A percentile compares a stretch with the other conserved stretches of the same genome.
These are phyloP conservation scores for Leersia perrieri DNA, from an alignment of 176 grass and related monocot genomes.

Conservation along the genomic window DNA sequence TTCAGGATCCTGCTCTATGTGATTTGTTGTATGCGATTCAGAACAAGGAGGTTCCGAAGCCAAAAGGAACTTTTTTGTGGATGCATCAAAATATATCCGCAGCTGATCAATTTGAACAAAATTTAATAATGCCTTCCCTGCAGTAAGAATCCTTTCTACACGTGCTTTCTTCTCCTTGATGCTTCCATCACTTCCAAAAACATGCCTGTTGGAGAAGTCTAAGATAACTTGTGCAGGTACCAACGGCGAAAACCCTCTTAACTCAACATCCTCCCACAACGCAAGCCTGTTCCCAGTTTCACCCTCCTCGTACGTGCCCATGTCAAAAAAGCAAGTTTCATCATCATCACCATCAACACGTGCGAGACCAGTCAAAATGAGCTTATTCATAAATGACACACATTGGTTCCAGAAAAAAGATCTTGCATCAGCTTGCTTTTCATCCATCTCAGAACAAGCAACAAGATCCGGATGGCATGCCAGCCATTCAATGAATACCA, in stretches of 20 bases:
- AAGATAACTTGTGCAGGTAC: constrained; percentile 75
- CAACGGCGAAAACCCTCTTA: constrained; percentile 77
- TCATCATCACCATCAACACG: constrained; percentile 54
- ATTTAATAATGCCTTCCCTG: constrained; percentile 51
- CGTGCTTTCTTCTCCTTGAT: constrained; percentile 58
- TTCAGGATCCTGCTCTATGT: constrained; percentile 19
- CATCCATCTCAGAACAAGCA: constrained; percentile 54
- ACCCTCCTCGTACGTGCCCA: constrained; percentile 71
- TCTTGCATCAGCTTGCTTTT: constrained; percentile 64
- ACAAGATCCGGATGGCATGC: constrained; percentile 65
- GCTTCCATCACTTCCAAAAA: constrained; percentile 47
- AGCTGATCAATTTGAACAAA: constrained; percentile 56
- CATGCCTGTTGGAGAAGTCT: constrained; percentile 70
- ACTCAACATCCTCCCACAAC: constrained; percentile 78
- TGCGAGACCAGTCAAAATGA: constrained; percentile 55
- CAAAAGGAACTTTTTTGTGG: constrained; percentile 59
- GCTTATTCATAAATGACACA: constrained; percentile 65
- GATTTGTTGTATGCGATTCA: constrained; percentile 2
- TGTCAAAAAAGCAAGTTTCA: constrained; percentile 73
- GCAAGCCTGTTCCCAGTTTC: constrained; percentile 75
- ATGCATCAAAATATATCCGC: constrained; percentile 70
- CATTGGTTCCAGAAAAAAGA: constrained; percentile 81
- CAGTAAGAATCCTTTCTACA: constrained; percentile 70
- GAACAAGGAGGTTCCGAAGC: constrained; percentile 41
- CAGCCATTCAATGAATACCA: constrained; percentile 87